Conservation (phyloP, 257 asterid species). For the Solanum raphanifolium region DNA sequence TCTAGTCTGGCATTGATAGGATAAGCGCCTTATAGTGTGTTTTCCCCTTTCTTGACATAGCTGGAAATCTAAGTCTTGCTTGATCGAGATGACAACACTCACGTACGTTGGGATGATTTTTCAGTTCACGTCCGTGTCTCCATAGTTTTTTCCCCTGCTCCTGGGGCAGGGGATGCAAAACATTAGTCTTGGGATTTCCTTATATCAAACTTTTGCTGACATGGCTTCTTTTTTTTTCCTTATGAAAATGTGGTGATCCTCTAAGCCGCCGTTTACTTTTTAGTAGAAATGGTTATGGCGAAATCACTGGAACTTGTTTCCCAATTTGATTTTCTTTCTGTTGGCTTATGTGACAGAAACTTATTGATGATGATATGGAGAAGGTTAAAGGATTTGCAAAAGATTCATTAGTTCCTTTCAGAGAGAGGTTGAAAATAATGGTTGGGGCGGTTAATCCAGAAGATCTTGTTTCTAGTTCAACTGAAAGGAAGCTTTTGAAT, state of each 20-base stretch:
- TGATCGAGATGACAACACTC: neutral
- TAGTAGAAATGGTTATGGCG: neutral
- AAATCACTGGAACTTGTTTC: neutral
- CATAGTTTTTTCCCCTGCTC: neutral
- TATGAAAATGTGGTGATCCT: neutral
- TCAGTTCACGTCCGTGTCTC: neutral
- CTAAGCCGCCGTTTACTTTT: neutral
- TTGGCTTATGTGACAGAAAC: conserved; percentile 26
- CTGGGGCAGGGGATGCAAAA: neutral
- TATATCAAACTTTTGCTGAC: neutral
- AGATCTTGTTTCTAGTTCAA: conserved; percentile 53
- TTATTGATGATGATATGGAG: conserved; percentile 62
- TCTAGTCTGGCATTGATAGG: neutral
- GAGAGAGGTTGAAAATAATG: conserved; percentile 82
- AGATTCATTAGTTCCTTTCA: conserved; percentile 50
- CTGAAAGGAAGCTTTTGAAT: conserved; percentile 65
- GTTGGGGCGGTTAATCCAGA: conserved; percentile 78
- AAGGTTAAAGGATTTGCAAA: conserved; percentile 60
- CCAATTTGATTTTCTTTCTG: neutral
- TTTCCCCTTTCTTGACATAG: neutral
- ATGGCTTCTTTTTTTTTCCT: neutral
- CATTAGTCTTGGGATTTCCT: neutral
- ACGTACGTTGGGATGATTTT: neutral
- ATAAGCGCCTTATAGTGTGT: neutral
- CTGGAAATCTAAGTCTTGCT: neutral